Base-by-base conservation (phyloP, 257 asterid species). In the Lithospermum erythrorhizon region DNA sequence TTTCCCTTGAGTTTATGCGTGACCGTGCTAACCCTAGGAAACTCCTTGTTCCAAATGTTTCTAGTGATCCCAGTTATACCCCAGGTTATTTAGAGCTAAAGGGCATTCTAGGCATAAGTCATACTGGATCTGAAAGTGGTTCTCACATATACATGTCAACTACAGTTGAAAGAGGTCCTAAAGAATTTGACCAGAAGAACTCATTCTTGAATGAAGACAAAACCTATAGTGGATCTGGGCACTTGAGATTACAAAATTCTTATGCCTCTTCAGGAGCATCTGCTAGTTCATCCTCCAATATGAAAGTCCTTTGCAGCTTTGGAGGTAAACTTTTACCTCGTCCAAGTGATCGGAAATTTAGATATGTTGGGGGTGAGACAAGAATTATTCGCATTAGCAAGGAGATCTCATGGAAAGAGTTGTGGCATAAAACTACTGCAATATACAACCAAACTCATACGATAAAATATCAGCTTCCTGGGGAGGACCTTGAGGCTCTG, bases 291-390 rank as follows among this genome's bases (percentile, higher is more conserved):
- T 73, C 87, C 27, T 70, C 66, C 71, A 71, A 53, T 55, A 63
- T 81, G 78, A 91, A 85, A 81, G 57, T 86, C 37, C 89, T 91
- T 30, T 91, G 98, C 79, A 91, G 98, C 73, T 91, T 80, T 76
- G 96, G 93, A 1, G 98, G 98, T 53, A 83, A 70, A 68, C 63
- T 91, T 70, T 67, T 88, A 77, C 98, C 94, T 65, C 98, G 98
- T 41, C 98, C 98, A 25, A 80, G 94, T 73, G 98, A 91, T 80
- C 81, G 88, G 62, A 91, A 86, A 66, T 89, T 91, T 45, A 78
- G 98, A 76, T 88, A 91, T 73, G 96, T 82, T 64, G 98, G 98
- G 22, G 98, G 98, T 65, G 95, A 88, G 62, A 91, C 96, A 52
- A 91, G 82, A 52, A 82, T 91, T 63, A 73, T 86, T 63, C 83